Conservation (phyloP, 208 protist species). For the Wallacemonas sp. region DNA sequence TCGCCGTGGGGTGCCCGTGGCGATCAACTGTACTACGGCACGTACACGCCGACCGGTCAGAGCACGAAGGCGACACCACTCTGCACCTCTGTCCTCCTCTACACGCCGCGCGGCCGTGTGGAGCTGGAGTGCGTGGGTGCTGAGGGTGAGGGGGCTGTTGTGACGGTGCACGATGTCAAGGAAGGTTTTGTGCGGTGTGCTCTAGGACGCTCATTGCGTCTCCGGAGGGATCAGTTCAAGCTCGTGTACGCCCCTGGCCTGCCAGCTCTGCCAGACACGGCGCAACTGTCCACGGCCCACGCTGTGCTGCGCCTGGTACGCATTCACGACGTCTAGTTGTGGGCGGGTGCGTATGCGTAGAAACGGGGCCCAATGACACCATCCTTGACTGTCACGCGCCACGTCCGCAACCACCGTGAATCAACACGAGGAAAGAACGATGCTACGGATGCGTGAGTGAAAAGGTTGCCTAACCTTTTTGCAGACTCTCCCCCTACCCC, state of each 20-base stretch:
- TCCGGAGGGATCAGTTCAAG: conserved; percentile 21
- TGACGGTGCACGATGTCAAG: conserved; percentile 49
- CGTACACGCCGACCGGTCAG: not conserved
- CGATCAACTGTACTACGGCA: conserved; percentile 6
- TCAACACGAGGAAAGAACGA: no score
- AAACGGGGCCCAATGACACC: no score
- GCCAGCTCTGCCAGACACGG: conserved; percentile 25
- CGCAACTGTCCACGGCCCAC: conserved; percentile 23
- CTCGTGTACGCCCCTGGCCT: conserved; percentile 43
- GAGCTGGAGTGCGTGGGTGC: conserved; percentile 33
- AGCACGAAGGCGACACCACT: not conserved
- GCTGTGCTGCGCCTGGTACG: conserved; percentile 42
- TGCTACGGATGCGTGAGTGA: no score
- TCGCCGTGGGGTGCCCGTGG: not conserved
- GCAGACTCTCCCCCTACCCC: no score
- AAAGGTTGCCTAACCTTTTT: no score
- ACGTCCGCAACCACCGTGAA: no score
- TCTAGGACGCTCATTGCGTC: conserved; percentile 44
- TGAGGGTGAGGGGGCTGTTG: not conserved
- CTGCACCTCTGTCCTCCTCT: conserved; percentile 36
- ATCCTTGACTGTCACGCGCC: no score
- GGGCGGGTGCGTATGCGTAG: no score
- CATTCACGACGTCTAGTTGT: conserved; percentile 1
- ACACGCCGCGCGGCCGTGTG: conserved; percentile 43
- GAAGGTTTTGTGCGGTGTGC: conserved; percentile 43